Base-by-base conservation (phyloP, 2,329 filamentous ascomycete species). In the Fusarium tuaranense region DNA sequence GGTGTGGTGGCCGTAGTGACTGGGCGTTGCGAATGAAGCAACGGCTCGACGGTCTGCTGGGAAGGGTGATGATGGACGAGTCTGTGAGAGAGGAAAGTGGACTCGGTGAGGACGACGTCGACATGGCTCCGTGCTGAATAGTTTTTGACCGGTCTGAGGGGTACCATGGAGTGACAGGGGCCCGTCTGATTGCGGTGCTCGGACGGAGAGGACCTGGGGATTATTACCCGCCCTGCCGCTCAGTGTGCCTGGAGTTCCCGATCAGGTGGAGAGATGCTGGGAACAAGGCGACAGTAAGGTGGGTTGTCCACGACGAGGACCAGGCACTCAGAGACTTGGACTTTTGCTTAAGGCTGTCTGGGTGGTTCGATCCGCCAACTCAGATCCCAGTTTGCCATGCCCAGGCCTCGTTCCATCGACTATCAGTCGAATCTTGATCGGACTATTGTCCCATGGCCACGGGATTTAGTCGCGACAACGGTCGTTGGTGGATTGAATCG, bases 141-240 rank as follows among this genome's bases (percentile, higher is more conserved):
- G 82, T 83, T 82, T 83, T 80, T 82, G 73, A 81, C 80, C 82
- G 81, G 81, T 83, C 81, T 83, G 82, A 84, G 82, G 82, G 82
- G 82, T 83, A 83, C 79, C 76, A 77, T 77, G 76, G 70, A 70
- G 71, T 73, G 74, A 78, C 79, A 80, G 77, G 79, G 80, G 75
- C 63, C 51, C 60, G 63, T 75, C 67, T 73, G 64, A 69, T 76
- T 72, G 77, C 69, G 69, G 74, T 76, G 72, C 75, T 74, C 63
- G 67, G 71, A 60, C 73, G 66, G 67, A 77, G 63, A 77, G 63
- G 69, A 63, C 70, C 67, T 72, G 58, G 69, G 60, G 68, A 71
- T 73, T 71, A 72, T 76, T 75, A 73, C 69, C 76, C 69, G 73
- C 75, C 68, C 72, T 70, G 69, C 73, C 67, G 70, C 71, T 73